phyloP scores from a whole-genome alignment of 108 stramenopile species.

The Pelagomonas calceolata region DNA sequence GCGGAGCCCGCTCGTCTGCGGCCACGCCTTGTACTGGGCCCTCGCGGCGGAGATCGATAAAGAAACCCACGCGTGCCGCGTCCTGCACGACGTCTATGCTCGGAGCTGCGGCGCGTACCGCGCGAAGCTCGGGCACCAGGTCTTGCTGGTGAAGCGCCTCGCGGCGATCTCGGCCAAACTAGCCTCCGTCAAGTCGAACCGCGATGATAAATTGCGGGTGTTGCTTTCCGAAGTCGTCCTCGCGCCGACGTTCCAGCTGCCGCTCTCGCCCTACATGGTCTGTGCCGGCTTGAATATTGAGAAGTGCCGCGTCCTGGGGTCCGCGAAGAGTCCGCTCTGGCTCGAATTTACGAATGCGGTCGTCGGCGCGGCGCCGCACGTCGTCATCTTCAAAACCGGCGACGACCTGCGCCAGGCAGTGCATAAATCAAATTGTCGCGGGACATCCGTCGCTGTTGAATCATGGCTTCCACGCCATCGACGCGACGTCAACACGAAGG shows the following conservation, averaged over 20 bases:
- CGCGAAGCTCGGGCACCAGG: constrained; percentile 27
- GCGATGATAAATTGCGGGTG: constrained; percentile 3
- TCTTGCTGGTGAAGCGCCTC: constrained; percentile 22
- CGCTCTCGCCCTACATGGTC: constrained; percentile 17
- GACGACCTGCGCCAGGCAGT: constrained; percentile 56
- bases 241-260: constrained; percentile 31
- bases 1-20: constrained; percentile 15
- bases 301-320: constrained; percentile 32
- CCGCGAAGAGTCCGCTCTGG: constrained; percentile 35
- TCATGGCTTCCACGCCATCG: too few relatives aligned
- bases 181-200: neutral
- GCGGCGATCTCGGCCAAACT: constrained; percentile 17
- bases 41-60: constrained; percentile 33
- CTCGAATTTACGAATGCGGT: constrained; percentile 16
- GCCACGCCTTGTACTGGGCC: constrained; percentile 36
- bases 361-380: constrained; percentile 10
- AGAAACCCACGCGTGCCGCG: constrained; percentile 18
- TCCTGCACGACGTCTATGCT: constrained; percentile 27
- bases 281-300: constrained; percentile 18
- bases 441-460: too few relatives aligned
- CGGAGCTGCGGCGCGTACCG: constrained; percentile 23
- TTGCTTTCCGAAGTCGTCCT: constrained; percentile 9
- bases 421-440: too few relatives aligned
- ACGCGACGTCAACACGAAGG: too few relatives aligned
- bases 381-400: constrained; percentile 41